Percentiles rank a stretch among this genome's conserved stretches.
These are phyloP conservation scores for Rhododendron kiyosumense DNA, from an alignment of 148 eudicot genomes.

Conservation along the genomic window DNA sequence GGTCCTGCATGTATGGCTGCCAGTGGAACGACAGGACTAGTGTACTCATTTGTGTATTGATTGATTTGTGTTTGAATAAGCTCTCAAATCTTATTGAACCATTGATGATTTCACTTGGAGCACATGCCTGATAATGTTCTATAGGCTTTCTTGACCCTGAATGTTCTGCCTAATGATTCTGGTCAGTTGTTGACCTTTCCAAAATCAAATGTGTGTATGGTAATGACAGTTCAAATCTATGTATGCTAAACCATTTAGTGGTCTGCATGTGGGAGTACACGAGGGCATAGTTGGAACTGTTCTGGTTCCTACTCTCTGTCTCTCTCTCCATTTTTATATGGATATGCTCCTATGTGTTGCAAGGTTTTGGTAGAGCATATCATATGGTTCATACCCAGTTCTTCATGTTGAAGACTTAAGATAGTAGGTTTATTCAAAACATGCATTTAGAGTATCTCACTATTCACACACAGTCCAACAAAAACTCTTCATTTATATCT, in stretches of 20 bases:
- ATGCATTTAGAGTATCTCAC: neutral
- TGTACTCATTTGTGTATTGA: neutral
- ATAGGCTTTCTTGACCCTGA: neutral
- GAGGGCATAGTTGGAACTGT: neutral
- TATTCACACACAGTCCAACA: neutral
- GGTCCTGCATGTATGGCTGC: neutral
- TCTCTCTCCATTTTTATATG: neutral
- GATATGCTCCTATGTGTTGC: neutral
- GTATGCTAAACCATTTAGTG: neutral
- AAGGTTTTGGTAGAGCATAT: neutral
- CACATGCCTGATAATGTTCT: neutral
- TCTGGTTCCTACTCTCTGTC: neutral
- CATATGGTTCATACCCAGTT: neutral
- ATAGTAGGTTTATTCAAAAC: neutral
- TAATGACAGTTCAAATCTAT: neutral
- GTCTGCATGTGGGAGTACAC: neutral
- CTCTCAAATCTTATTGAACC: neutral
- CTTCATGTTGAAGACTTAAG: neutral
- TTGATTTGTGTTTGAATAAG: neutral
- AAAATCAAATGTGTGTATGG: neutral
- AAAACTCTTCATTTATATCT: neutral
- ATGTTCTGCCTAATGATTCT: neutral
- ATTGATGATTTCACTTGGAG: neutral
- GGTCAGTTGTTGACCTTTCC: neutral
- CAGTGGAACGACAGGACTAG: neutral